phyloP scores from a whole-genome alignment of 345 rosid genomes.

The Populus davidiana region DNA sequence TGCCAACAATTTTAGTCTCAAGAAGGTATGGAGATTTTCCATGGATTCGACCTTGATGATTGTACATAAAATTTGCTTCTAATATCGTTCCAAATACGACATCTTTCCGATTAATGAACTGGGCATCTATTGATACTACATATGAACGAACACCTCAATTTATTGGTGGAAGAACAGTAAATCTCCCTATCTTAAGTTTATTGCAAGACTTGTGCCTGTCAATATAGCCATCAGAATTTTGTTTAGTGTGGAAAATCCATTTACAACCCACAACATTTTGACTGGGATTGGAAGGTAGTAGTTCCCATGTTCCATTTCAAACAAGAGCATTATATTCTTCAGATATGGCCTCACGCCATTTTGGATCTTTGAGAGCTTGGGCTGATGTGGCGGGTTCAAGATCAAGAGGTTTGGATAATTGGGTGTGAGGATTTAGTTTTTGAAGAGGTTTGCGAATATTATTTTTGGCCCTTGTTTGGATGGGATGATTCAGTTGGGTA shows the following conservation, averaged over 20 bases:
- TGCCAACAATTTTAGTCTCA: constrained; percentile 24
- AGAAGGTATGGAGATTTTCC: constrained; percentile 33
- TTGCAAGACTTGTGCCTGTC: background rate
- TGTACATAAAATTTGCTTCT: background rate
- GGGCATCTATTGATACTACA: background rate
- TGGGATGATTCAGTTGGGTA: no score
- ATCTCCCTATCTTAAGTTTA: background rate
- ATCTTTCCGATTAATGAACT: background rate
- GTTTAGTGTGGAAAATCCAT: background rate
- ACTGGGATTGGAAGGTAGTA: background rate
- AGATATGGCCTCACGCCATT: background rate
- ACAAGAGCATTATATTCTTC: background rate
- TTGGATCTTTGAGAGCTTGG: no score
- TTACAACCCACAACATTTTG: background rate
- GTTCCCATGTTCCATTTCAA: background rate
- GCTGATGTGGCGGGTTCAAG: no score
- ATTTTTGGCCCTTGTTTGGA: no score
- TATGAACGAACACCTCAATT: background rate
- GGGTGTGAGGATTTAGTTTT: no score
- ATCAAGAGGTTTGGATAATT: no score
- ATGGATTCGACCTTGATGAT: background rate
- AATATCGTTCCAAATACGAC: background rate
- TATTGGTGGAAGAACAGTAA: background rate
- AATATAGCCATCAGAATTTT: background rate
- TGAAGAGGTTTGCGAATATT: no score